Percentiles rank a stretch among this genome's conserved stretches.
phyloP scores from a whole-genome alignment of 257 asterid species.

The Osmanthus fragrans region DNA sequence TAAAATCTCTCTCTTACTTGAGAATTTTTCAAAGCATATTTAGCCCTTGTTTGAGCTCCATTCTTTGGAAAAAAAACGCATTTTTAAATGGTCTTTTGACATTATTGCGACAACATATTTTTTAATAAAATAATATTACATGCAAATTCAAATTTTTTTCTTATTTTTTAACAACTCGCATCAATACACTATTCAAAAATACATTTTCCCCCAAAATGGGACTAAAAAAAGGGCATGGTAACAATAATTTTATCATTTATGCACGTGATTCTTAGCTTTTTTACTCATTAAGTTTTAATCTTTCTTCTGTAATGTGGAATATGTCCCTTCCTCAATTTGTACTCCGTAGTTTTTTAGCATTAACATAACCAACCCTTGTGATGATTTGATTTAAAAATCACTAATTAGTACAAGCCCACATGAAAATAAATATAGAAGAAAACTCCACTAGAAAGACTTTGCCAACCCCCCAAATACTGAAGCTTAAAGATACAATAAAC shows the following conservation, averaged over 20 bases:
- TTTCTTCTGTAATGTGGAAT: not conserved
- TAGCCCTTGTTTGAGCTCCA: not conserved
- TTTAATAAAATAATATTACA: too few species aligned
- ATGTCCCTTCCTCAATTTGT: not conserved
- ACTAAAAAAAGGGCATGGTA: too few species aligned
- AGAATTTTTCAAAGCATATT: not conserved
- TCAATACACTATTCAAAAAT: too few species aligned
- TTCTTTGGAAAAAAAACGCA: too few species aligned
- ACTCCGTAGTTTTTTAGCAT: too few species aligned
- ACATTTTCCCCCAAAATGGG: too few species aligned
- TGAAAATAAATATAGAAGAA: not conserved
- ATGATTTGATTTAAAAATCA: not conserved
- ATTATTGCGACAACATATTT: too few species aligned
- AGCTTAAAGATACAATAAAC: too few species aligned
- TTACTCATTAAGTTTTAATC: not conserved
- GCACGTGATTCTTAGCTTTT: not conserved
- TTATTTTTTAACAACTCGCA: too few species aligned
- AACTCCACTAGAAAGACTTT: not conserved
- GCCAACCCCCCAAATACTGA: not conserved
- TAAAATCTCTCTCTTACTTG: slow-evolving; percentile 3
- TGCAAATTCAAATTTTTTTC: too few species aligned
- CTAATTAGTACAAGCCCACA: not conserved
- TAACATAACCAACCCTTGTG: not conserved
- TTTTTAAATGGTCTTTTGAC: too few species aligned
- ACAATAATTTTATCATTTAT: not conserved